Evolutionary conservation across 2,329 filamentous ascomycete genomes (phyloP), one percentile per base, ranked within the genome.

Genomic region (Aspergillus quadricinctus): DNA sequence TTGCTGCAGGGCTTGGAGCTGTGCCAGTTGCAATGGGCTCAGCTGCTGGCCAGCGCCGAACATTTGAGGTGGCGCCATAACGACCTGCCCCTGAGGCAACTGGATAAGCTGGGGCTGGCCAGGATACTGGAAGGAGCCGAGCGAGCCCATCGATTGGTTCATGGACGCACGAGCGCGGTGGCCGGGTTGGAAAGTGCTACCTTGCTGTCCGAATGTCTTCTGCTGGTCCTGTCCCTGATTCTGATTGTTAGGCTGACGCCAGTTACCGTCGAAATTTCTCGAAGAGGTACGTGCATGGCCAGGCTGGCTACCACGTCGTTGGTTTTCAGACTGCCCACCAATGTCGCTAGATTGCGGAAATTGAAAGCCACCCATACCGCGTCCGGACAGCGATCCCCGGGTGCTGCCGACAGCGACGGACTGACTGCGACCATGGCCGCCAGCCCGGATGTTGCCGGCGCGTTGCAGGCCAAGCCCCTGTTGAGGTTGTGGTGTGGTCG

Each of bases 201-300:
- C 66, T 62, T 86, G 85, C 75, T 90, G 87, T 67, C 82, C 81
- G 69, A 87, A 87, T 67, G 82, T 84, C 67, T 81, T 82, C 61
- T 80, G 80, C 65, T 80, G 80, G 58, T 75, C 75, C 57, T 78
- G 78, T 52, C 60, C 65, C 63, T 78, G 75, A 28, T 68, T 67
- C 57, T 80, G 78, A 64, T 77, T 79, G 61, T 83, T 83, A 65
- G 89, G 92, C 69, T 92, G 95, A 67, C 94, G 89, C 94, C 94
- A 99, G 77, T 99, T 99, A 67, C 92, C 88, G 65, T 99, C 94
- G 69, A 97, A 97, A 77, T 97, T 99, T 61, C 94, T 87, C 25
- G 94, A 99, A 10, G 85, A 85, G 31, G 87, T 88, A 60, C 94
- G 86, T 61, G 84, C 87, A 72, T 99, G 94, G 55, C 90, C 88